These are phyloP conservation scores for Candida multigemmis DNA, from an alignment of 805 yeast genomes.

Conservation along the genomic window DNA sequence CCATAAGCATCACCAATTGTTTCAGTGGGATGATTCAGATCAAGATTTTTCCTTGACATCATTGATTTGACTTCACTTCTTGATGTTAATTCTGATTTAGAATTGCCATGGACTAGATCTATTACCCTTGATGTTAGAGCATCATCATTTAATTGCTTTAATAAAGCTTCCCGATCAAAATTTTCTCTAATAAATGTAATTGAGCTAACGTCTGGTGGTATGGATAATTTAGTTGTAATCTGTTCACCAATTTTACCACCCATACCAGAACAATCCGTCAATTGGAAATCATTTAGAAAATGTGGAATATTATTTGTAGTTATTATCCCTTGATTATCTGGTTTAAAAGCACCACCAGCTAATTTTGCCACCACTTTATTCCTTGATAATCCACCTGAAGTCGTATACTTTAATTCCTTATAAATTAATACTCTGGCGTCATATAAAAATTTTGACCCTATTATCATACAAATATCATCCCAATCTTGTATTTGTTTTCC, in stretches of 20 bases:
- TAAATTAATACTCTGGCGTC: conserved; percentile 47
- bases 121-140: conserved; percentile 39
- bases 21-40: conserved; percentile 42
- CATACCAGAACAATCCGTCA: conserved; percentile 78
- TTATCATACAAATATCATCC: conserved; percentile 68
- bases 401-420: conserved; percentile 61
- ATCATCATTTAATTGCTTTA: conserved; percentile 23
- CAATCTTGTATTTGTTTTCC: conserved; percentile 33
- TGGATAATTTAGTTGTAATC: conserved; percentile 38
- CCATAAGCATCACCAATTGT: conserved; percentile 48
- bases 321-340: conserved; percentile 77
- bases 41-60: conserved; percentile 81
- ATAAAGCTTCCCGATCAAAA: conserved; percentile 20
- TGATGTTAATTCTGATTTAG: conserved; percentile 42
- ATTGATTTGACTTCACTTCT: conserved; percentile 69
- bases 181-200: conserved; percentile 40
- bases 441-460: conserved; percentile 56
- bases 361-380: conserved; percentile 76
- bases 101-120: conserved; percentile 57
- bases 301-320: conserved; percentile 34
- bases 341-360: conserved; percentile 80
- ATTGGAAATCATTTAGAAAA: conserved; percentile 53
- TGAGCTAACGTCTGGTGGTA: conserved; percentile 40
- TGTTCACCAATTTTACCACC: conserved; percentile 83
- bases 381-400: conserved; percentile 81